Evolutionary conservation across 371 early-diverging fungal species (phyloP), one percentile per base, ranked within the genome.

Genomic region (Paraphysoderma sedebokerense): DNA sequence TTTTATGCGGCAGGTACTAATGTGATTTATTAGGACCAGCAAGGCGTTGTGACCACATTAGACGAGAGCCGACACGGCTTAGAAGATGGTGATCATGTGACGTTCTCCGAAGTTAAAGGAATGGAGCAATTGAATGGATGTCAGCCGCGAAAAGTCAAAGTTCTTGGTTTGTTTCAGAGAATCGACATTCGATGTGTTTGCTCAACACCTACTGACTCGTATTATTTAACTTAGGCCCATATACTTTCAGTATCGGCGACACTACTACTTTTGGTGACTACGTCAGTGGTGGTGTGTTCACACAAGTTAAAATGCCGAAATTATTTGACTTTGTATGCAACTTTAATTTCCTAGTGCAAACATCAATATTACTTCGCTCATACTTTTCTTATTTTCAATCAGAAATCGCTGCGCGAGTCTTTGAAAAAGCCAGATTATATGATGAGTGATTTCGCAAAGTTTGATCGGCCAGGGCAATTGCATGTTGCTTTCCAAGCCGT

Each of bases 11-110:
- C n/a, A n/a, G n/a, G n/a, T n/a, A n/a, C n/a, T n/a, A n/a, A n/a
- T n/a, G n/a, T 38, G 24, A 55, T 52, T 35, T 49, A 42, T 28
- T 48, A 81, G 70, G 87, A 88, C 24, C 55, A 59, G 19, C 86
- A 92, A 44, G 87, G 89, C 46, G 77, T 91, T 46, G 92, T 99
- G 20, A 89, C 93, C 15, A 90, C 90, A 59, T 65, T 97, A 54
- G 98, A 98, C 56, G 92, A 96, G 54, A 79, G 84, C 15, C 77
- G 98, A 36, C 98, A 98, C 61, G 92, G 92, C 20, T 68, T 98
- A 17, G 92, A 91, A 58, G 96, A 92, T 59, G 98, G 98, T 6
- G 92, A 92, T 57, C 77, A 71, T 60, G 97, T 98, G 31, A 86
- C 87, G 3, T 98, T 98, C 59, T 68, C 71, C 23, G 96, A 98